Evolutionary conservation across 2,329 filamentous ascomycete species (phyloP).

Genomic region (Beauveria asiatica): DNA sequence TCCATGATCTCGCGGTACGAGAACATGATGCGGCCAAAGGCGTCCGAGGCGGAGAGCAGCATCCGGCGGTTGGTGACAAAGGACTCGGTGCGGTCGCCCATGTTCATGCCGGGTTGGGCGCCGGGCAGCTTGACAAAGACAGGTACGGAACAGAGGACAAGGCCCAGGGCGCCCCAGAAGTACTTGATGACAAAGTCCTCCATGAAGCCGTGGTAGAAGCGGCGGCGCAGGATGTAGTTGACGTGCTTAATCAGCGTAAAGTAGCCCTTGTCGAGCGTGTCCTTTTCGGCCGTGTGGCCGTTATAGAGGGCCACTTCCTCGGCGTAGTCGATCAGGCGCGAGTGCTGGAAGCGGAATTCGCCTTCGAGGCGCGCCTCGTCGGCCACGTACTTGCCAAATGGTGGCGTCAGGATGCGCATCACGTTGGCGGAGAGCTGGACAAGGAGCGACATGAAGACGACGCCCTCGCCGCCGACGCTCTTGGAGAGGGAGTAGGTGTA

Average conservation of each 20-base stretch:
- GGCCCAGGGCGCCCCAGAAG: slow-evolving; percentile 90
- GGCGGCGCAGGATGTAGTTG: slow-evolving; percentile 81
- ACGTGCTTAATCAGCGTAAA: slow-evolving; percentile 99
- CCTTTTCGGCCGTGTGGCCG: slow-evolving; percentile 90
- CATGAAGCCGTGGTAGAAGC: slow-evolving; percentile 98
- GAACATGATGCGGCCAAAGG: slow-evolving; percentile 94
- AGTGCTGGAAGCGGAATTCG: slow-evolving; percentile 94
- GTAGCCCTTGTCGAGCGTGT: slow-evolving; percentile 94
- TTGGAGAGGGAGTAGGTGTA: slow-evolving; percentile 92
- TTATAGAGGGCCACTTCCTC: slow-evolving; percentile 91
- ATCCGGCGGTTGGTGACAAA: slow-evolving; percentile 94
- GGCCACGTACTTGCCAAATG: slow-evolving; percentile 95
- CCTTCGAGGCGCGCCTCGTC: slow-evolving; percentile 92
- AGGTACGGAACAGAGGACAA: slow-evolving; percentile 86
- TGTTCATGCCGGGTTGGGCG: slow-evolving; percentile 45
- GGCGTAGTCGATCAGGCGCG: slow-evolving; percentile 86
- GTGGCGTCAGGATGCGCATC: slow-evolving; percentile 90
- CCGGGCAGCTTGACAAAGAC: slow-evolving; percentile 92
- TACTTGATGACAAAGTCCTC: slow-evolving; percentile 99
- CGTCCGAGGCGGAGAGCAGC: slow-evolving; percentile 87
- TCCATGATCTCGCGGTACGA: slow-evolving; percentile 97
- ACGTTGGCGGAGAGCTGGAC: slow-evolving; percentile 88
- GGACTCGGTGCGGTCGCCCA: slow-evolving; percentile 63
- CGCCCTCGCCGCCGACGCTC: slow-evolving; percentile 90
- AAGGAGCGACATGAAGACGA: slow-evolving; percentile 89